Percentiles rank a stretch among this genome's conserved stretches.
Evolutionary conservation across 2,329 filamentous ascomycete species (phyloP).

Genomic region (Xylariaceae sp.): DNA sequence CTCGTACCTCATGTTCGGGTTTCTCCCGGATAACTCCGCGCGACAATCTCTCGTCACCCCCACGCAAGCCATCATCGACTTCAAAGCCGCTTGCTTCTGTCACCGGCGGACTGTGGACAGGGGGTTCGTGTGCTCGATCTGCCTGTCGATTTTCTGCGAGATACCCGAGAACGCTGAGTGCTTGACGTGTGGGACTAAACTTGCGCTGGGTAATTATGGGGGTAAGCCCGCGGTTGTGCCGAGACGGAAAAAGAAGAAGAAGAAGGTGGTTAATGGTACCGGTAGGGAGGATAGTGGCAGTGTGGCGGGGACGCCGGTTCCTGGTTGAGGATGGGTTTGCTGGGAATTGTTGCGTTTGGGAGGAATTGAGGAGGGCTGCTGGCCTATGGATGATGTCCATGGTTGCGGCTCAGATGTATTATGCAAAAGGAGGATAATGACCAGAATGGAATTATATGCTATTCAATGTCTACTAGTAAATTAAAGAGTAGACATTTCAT

Average conservation of each 20-base stretch:
- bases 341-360: no score
- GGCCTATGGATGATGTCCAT: no score
- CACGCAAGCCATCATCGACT: constrained; percentile 84
- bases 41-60: constrained; percentile 69
- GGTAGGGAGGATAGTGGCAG: constrained; percentile 57
- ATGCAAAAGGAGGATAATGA: no score
- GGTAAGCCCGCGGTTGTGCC: constrained; percentile 73
- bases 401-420: no score
- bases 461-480: no score
- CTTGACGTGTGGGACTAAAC: constrained; percentile 76
- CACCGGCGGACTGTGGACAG: constrained; percentile 87
- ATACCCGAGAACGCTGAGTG: constrained; percentile 63
- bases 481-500: no score
- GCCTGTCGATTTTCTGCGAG: constrained; percentile 87
- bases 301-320: constrained; percentile 58
- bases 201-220: constrained; percentile 75
- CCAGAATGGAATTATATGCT: no score
- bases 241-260: constrained; percentile 67
- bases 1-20: constrained; percentile 92
- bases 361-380: no score
- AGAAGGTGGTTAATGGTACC: constrained; percentile 45
- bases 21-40: constrained; percentile 64
- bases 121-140: constrained; percentile 94
- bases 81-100: constrained; percentile 97
- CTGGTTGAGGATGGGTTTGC: constrained; percentile 22